phyloP scores from a whole-genome alignment of 176 grass and related monocot species.

The Olyra latifolia region DNA sequence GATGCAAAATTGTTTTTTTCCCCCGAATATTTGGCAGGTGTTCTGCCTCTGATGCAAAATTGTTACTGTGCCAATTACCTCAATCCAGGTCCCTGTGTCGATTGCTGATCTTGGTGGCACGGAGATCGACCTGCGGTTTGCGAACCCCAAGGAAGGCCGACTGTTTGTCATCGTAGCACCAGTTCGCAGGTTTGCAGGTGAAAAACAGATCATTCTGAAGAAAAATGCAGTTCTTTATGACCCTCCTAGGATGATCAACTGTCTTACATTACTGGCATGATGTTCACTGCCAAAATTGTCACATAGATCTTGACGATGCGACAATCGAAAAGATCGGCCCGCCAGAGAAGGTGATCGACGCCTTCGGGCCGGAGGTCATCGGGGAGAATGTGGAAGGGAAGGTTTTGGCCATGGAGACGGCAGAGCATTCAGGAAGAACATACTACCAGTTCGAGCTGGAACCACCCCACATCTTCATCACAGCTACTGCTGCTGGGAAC shows the following conservation, averaged over 20 bases:
- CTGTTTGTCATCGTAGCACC: conserved; percentile 83
- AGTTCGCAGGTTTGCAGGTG: conserved; percentile 83
- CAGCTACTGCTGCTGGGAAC: conserved; percentile 92
- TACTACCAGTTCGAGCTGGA: conserved; percentile 96
- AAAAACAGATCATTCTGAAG: not conserved
- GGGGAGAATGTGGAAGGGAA: conserved; percentile 94
- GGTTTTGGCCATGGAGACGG: conserved; percentile 58
- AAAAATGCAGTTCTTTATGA: not conserved
- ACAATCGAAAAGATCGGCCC: conserved; percentile 74
- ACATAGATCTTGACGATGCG: conserved; percentile 49
- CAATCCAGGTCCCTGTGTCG: conserved; percentile 73
- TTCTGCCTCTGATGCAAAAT: not conserved
- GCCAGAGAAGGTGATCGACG: conserved; percentile 69
- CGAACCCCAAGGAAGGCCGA: conserved; percentile 70
- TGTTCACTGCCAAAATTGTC: not conserved
- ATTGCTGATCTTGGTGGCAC: conserved; percentile 98
- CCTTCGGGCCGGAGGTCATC: conserved; percentile 88
- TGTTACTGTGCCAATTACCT: not conserved
- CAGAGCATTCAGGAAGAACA: conserved; percentile 65
- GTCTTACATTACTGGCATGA: not conserved
- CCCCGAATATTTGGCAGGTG: too few relatives aligned
- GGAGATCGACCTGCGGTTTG: conserved; percentile 90
- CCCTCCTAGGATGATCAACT: conserved; percentile 1
- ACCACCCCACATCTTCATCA: conserved; percentile 82
- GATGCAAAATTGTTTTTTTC: not conserved